Evolutionary conservation across 352 stramenopile genomes (phyloP), one percentile per base, ranked within the genome.

Genomic region (Thalassiosira ordinaria): DNA sequence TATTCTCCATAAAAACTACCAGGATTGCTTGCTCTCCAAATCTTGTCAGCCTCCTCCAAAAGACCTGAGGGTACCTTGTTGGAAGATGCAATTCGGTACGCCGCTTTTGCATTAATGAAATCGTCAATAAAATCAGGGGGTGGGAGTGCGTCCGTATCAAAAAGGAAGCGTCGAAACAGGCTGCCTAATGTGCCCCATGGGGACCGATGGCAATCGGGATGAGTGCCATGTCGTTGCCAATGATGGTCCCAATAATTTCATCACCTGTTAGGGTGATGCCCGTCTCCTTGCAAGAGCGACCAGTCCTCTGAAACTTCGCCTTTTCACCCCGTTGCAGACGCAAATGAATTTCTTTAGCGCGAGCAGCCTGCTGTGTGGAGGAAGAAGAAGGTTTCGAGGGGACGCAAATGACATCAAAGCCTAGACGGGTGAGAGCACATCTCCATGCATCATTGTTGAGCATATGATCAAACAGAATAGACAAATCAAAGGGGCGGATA

Each of bases 101-200:
- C 33, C 11, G 33, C 33, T 41, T 41, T 11, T 41, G 33, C 33
- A 11, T 41, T 41, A 41, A 11, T 5, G 5, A 5, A 11, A 11
- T 41, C 33, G 11, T 41, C 33, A 11, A 11, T 11, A 41, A 41
- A 41, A 11, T 41, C 33, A 11, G 33, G 33, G 33, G 33, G 11
- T 5, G 33, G 33, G 33, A 41, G 33, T 41, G 33, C 33, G 41
- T 14, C 26, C 6, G 59, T 16, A 24, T 33, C 56, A 22, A 49
- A 64, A 8, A 64, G 35, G 3, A 64, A 49, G 3, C 16, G 7
- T 20, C 49, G 56, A 22, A 64, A 64, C 14, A 64, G 33, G 29
- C 1, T 24, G 20, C 56, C 56, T n/a, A 29, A 64, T 6, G 5
- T 33, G n/a, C n/a, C 2, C 56, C 56, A 29, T 64, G 20, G n/a